These are phyloP conservation scores for Letharia columbiana DNA, from an alignment of 495 filamentous ascomycete genomes.

Conservation along the genomic window DNA sequence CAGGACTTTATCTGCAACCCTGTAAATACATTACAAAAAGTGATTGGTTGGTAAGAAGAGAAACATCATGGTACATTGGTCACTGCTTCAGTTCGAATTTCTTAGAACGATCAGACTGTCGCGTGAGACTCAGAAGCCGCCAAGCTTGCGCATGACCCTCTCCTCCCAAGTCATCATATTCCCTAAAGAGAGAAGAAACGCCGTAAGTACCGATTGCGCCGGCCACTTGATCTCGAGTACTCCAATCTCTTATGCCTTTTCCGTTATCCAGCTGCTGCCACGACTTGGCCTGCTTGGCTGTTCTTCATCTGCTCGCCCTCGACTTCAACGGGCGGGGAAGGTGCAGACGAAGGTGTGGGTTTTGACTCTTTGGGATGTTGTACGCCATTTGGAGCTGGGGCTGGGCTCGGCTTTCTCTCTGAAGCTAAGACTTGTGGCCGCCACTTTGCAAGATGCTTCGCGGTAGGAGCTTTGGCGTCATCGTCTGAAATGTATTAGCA, in stretches of 20 bases:
- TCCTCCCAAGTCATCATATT: neutral
- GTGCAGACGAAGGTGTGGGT: conserved; percentile 4
- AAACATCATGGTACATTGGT: neutral
- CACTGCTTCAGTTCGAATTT: neutral
- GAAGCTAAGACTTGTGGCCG: conserved; percentile 37
- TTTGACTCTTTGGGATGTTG: conserved; percentile 7
- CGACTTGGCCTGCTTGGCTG: conserved; percentile 13
- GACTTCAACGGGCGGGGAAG: conserved; percentile 1
- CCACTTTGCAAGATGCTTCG: conserved; percentile 43
- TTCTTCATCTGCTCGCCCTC: conserved; percentile 16
- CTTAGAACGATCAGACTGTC: neutral
- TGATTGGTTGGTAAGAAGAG: neutral
- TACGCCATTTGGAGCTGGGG: conserved; percentile 3
- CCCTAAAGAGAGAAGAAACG: neutral
- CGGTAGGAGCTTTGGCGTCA: conserved; percentile 36
- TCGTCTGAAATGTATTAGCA: conserved; percentile 32
- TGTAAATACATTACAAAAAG: neutral
- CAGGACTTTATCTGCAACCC: neutral
- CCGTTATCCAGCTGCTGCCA: conserved; percentile 21
- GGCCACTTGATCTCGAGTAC: neutral
- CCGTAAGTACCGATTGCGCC: neutral
- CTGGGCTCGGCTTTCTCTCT: conserved; percentile 7
- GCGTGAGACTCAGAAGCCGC: neutral
- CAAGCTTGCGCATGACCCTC: neutral
- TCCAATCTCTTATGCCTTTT: neutral